Conservation (phyloP, 108 stramenopile species). For the Stephanodiscus minutulus region DNA sequence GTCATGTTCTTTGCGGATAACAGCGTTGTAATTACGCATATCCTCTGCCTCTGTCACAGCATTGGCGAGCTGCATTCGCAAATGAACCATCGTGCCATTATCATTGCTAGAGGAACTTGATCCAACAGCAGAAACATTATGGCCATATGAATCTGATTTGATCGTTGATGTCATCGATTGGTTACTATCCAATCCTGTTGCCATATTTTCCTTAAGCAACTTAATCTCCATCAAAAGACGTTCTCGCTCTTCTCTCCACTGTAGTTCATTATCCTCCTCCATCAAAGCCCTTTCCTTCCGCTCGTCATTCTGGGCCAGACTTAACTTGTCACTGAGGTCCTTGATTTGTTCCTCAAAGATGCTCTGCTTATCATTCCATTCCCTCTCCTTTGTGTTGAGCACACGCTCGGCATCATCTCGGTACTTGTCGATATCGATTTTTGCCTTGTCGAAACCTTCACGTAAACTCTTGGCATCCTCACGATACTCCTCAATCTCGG, state of each 20-base stretch:
- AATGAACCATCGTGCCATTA: not conserved
- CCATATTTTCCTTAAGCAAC: conserved; percentile 9
- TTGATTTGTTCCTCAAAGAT: conserved; percentile 13
- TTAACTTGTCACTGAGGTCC: conserved; percentile 15
- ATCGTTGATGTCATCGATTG: not conserved
- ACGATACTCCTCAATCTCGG: not conserved
- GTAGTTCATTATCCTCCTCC: conserved; percentile 10
- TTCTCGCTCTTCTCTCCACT: conserved; percentile 23
- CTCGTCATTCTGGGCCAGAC: conserved; percentile 25
- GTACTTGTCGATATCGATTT: conserved; percentile 31
- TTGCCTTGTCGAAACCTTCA: conserved; percentile 37
- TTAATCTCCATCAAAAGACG: conserved; percentile 24
- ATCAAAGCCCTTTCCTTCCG: conserved; percentile 14
- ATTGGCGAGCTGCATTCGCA: conserved; percentile 20
- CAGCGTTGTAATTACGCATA: conserved; percentile 40
- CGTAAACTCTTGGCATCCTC: conserved; percentile 17
- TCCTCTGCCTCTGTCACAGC: conserved; percentile 38
- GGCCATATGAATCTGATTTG: too few species aligned
- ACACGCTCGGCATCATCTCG: not conserved
- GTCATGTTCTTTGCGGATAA: conserved; percentile 33
- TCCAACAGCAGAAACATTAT: too few species aligned
- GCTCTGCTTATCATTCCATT: not conserved
- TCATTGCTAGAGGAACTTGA: not conserved
- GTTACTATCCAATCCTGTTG: not conserved
- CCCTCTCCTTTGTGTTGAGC: not conserved